Evolutionary conservation across 495 filamentous ascomycete species (phyloP), one percentile per base, ranked within the genome.

Genomic region (Podospora pseudoanserina): DNA sequence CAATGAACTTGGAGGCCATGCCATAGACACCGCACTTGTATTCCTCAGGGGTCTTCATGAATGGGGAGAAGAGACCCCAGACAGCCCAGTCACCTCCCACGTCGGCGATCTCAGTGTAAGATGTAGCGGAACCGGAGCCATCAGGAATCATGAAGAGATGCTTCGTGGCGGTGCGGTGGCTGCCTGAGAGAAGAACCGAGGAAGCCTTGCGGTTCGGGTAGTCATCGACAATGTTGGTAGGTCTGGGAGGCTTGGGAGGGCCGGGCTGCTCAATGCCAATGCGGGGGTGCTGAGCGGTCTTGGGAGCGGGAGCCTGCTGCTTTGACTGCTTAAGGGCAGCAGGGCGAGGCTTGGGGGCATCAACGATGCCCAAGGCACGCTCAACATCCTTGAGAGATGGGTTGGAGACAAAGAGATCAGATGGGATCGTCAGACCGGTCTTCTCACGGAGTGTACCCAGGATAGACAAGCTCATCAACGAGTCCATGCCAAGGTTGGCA

Each of bases 91-190:
- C 76, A 18, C 82, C 70, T 20, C 83, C 81, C 16, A 88, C 71
- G 9, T 78, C 67, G 16, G 83, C 79, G 13, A 91, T 81, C 60
- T 82, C 78, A 0, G 81, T 80, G 78, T 91, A 92, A 2, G 87
- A 88, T 16, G 85, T 85, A 9, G 88, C 85, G 27, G 87, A 88
- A 20, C 92, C 92, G 65, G 86, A 87, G 20, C 92, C 92, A 71
- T 94, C 92, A 19, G 92, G 92, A 54, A 94, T 80, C 67, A 94
- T 85, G 77, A 91, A 82, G 16, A 96, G 79, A 53, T 83, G 86
- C 74, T 86, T 87, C n/a, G 76, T 84, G 15, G 86, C 82, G 15
- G 79, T 86, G 71, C 84, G 85, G 15, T 85, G 79, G 39, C 87
- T 86, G 2, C 92, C 92, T 58, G 88, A 84, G 0, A 93, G 87